Percentiles rank a stretch among this genome's conserved stretches.
Conservation (phyloP, 495 filamentous ascomycete species). For the Lichenothelia convexa region DNA sequence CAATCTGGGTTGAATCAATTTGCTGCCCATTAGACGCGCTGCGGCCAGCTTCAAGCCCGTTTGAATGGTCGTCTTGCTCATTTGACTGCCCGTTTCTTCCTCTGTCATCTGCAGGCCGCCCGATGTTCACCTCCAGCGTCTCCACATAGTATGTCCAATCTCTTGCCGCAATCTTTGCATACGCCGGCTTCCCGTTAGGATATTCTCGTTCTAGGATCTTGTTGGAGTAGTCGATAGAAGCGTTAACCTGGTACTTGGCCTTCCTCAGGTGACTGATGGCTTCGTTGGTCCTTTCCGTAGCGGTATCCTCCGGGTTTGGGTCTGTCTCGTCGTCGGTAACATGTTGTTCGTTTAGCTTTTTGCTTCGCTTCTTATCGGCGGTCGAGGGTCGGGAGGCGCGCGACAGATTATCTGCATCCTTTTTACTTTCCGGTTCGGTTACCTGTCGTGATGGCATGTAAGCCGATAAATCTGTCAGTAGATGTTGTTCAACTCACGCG, state of each 20-base stretch:
- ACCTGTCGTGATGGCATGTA: conserved; percentile 5
- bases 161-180: conserved; percentile 78
- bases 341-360: conserved; percentile 8
- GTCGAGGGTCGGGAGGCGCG: conserved; percentile 4
- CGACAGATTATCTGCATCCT: conserved; percentile 4
- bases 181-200: conserved; percentile 59
- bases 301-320: conserved; percentile 7
- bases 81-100: conserved; percentile 10
- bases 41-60: conserved; percentile 4
- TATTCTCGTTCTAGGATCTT: conserved; percentile 49
- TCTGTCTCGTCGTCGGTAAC: conserved; percentile 11
- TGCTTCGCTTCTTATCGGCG: conserved; percentile 2
- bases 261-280: conserved; percentile 52
- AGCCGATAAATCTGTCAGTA: not conserved
- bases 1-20: conserved; percentile 21
- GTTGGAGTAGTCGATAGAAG: conserved; percentile 56
- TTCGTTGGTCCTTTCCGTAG: conserved; percentile 45
- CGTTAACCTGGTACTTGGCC: conserved; percentile 42
- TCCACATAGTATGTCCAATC: conserved; percentile 94
- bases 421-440: conserved; percentile 8
- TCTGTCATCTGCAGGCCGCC: conserved; percentile 49
- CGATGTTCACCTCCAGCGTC: conserved; percentile 62
- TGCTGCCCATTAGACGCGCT: conserved; percentile 8
- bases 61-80: conserved; percentile 4
- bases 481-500: conserved; percentile 7